Evolutionary conservation across 192 early-diverging fungal species (phyloP).

Genomic region (Coemansia sp.): DNA sequence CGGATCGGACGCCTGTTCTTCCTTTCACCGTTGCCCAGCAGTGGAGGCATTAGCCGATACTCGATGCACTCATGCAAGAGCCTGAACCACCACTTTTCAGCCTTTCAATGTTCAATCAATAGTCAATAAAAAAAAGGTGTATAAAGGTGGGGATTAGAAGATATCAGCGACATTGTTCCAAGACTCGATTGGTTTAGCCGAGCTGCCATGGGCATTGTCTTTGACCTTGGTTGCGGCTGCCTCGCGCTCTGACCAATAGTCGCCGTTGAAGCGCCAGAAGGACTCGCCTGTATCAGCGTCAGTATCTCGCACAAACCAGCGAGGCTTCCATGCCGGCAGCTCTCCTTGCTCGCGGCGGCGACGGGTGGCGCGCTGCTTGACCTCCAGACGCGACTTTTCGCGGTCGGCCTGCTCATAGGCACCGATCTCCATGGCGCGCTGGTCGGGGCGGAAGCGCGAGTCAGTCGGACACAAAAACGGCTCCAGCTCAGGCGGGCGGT

Average conservation of each 20-base stretch:
- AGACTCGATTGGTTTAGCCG: background rate
- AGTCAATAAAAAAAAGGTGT: background rate
- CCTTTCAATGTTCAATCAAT: conserved; percentile 20
- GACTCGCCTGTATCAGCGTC: conserved; percentile 69
- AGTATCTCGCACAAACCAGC: conserved; percentile 74
- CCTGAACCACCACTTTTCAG: conserved; percentile 49
- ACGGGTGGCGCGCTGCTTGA: conserved; percentile 68
- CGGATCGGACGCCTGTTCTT: conserved; percentile 85
- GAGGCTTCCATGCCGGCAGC: conserved; percentile 57
- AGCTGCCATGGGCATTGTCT: background rate
- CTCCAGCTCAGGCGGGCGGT: conserved; percentile 59
- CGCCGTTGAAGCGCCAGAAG: conserved; percentile 62
- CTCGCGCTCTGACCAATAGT: conserved; percentile 73
- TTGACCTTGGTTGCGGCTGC: conserved; percentile 28
- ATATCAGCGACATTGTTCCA: conserved; percentile 48
- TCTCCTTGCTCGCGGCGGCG: conserved; percentile 61
- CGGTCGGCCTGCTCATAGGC: conserved; percentile 73
- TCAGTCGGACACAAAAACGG: conserved; percentile 73
- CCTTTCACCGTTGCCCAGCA: background rate
- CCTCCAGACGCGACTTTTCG: conserved; percentile 73
- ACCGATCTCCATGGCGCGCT: conserved; percentile 81
- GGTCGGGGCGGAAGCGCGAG: conserved; percentile 81
- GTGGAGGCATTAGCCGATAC: conserved; percentile 33
- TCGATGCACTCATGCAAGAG: conserved; percentile 31
- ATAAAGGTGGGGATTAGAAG: conserved; percentile 16